A percentile compares a stretch with the other conserved stretches of the same genome.
Conservation (phyloP, 495 filamentous ascomycete genomes). For the Talaromyces liani region DNA sequence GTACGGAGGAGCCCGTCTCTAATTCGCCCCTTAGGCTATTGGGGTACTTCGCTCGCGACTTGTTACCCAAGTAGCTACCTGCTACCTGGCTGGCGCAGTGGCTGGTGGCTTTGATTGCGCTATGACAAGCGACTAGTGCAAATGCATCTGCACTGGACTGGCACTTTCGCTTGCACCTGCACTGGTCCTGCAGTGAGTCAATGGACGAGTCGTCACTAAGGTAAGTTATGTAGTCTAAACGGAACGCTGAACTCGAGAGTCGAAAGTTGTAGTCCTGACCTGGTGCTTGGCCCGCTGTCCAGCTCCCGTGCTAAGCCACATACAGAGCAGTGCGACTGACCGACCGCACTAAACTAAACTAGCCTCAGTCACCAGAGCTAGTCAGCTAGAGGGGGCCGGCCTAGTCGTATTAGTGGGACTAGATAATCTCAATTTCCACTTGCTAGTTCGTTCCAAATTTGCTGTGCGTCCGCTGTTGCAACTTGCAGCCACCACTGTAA, state of each 20-base stretch:
- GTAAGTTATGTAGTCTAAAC: not conserved
- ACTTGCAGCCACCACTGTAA: not conserved
- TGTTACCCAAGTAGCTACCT: not conserved
- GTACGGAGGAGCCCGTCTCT: not conserved
- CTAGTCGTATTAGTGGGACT: not conserved
- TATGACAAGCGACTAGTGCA: not conserved
- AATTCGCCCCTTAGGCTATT: not conserved
- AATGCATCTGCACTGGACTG: not conserved
- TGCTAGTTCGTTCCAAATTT: not conserved
- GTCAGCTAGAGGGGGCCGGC: not conserved
- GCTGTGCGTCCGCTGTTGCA: not conserved
- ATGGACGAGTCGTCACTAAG: not conserved
- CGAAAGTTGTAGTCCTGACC: not conserved
- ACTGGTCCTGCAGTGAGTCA: not conserved
- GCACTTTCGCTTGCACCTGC: not conserved
- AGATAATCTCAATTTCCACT: not conserved
- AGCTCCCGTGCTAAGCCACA: not conserved
- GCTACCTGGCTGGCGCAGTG: not conserved
- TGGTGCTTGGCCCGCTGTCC: too few relatives aligned
- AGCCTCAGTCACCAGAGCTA: not conserved
- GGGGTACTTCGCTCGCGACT: not conserved
- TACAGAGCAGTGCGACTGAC: not conserved
- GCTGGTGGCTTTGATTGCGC: not conserved
- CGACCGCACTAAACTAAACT: not conserved
- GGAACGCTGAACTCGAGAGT: not conserved